phyloP scores from a whole-genome alignment of 164 flowering plant species.

The Dillenia turbinata region DNA sequence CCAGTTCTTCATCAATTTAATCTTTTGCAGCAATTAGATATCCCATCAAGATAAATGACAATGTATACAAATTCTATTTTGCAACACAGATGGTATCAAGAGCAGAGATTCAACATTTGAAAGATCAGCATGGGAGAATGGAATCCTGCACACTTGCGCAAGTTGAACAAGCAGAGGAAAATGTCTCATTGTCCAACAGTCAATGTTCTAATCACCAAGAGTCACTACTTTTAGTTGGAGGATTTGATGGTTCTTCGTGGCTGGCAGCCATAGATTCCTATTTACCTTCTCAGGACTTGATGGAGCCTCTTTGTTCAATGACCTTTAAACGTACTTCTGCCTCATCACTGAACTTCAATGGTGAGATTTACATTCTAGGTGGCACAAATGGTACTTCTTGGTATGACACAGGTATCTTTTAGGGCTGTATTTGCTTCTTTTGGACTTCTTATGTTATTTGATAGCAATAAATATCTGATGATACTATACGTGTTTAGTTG shows the following conservation, averaged over 20 bases:
- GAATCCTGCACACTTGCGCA: too few relatives aligned
- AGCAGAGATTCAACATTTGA: too few relatives aligned
- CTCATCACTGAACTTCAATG: constrained; percentile 44
- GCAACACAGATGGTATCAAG: too few relatives aligned
- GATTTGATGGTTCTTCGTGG: constrained; percentile 69
- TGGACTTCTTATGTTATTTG: not conserved
- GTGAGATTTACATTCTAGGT: constrained; percentile 60
- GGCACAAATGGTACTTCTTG: constrained; percentile 63
- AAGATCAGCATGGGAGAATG: too few relatives aligned
- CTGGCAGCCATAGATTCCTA: constrained; percentile 48
- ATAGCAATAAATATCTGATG: not conserved
- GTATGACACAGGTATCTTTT: constrained; percentile 74
- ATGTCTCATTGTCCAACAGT: too few relatives aligned
- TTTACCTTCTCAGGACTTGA: constrained; percentile 47
- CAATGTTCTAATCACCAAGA: constrained; percentile 8
- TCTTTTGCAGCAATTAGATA: too few relatives aligned
- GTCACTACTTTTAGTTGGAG: constrained; percentile 62
- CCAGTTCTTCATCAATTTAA: too few relatives aligned
- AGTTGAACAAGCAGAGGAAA: too few relatives aligned
- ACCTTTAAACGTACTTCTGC: constrained; percentile 58
- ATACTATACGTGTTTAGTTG: constrained; percentile 45
- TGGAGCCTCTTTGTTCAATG: constrained; percentile 64
- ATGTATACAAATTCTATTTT: too few relatives aligned
- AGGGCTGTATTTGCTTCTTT: constrained; percentile 2
- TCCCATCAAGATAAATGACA: too few relatives aligned